These are phyloP conservation scores for Diutina sp. DNA, from an alignment of 1,139 yeast genomes.

Conservation along the genomic window DNA sequence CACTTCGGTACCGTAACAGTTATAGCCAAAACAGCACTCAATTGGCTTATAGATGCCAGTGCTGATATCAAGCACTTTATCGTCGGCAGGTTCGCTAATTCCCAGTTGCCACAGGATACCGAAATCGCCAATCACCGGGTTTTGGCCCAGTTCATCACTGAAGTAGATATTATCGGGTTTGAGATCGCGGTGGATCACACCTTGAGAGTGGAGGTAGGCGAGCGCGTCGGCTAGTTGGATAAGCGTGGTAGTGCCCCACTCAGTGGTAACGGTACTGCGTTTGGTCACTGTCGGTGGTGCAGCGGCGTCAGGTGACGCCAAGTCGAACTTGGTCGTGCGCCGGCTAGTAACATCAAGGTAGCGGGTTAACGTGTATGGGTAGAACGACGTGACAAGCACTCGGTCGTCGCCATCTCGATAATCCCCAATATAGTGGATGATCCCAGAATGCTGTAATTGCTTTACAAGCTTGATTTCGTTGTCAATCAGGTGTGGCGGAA, in stretches of 20 bases:
- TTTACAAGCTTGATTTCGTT: conserved; percentile 19
- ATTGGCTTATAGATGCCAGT: conserved; percentile 78
- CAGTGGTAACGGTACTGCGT: conserved; percentile 9
- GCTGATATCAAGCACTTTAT: conserved; percentile 58
- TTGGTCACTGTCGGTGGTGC: conserved; percentile 6
- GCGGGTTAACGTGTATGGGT: conserved; percentile 14
- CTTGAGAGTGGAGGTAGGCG: conserved; percentile 34
- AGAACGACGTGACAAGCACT: conserved; percentile 21
- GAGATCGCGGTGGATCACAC: conserved; percentile 79
- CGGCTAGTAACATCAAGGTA: conserved; percentile 5
- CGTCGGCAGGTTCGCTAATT: conserved; percentile 26
- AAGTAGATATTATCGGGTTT: conserved; percentile 66
- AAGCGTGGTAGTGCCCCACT: conserved; percentile 15
- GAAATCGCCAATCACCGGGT: conserved; percentile 57
- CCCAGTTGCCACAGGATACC: conserved; percentile 47
- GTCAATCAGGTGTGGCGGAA: conserved; percentile 26
- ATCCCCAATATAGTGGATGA: conserved; percentile 6
- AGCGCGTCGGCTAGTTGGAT: conserved; percentile 36
- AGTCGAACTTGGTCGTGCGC: conserved; percentile 9
- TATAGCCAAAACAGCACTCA: conserved; percentile 63
- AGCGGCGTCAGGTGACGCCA: conserved; percentile 8
- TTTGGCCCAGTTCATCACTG: too few relatives aligned
- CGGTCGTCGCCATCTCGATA: conserved; percentile 20
- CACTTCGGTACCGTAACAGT: conserved; percentile 44
- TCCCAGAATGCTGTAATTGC: conserved; percentile 5